Evolutionary conservation across 2,329 filamentous ascomycete genomes (phyloP), one percentile per base, ranked within the genome.

Genomic region (Sclerotinia minor): DNA sequence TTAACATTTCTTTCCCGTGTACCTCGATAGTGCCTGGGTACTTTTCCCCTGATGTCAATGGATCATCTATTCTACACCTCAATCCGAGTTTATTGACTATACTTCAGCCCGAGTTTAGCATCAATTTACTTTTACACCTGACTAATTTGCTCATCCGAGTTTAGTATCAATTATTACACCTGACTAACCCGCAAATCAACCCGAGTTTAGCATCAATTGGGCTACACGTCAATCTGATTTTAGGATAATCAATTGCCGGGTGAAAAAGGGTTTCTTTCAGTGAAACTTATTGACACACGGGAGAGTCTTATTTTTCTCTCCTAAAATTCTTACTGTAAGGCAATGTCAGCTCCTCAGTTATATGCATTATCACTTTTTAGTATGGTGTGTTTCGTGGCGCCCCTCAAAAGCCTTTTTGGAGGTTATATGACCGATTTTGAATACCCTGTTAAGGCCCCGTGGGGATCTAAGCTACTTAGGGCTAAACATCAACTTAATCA

Each of bases 391-490:
- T 24, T 13, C 15, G 44, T 61, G 58, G 44, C 58, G 45, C 58
- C n/a, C 11, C 35, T 45, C 19, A 19, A 45, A 32, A 45, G 19
- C 49, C 24, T 24, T 45, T 29, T 54, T 61, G 32, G 13, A 55
- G 24, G 50, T 17, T 55, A 50, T 29, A 44, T 38, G 49, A 64
- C 44, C 50, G 61, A 64, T 64, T 19, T 21, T 44, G 19, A 41
- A 32, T 55, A 64, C 61, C 50, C 38, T 64, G 61, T 44, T 55
- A 64, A 9, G 32, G 41, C 55, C 49, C n/a, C 7, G 24, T 64
- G 50, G 50, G 38, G 26, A 55, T 55, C 50, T 64, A 17, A 55
- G 29, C 29, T 49, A 61, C 3, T 13, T 21, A 38, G 21, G 29
- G 29, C 19, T 49, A 61, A 24, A 49, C 32, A 57, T n/a, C 21